Evolutionary conservation across 1,139 yeast species (phyloP).

Genomic region (Scheffersomyces cryptocercus): DNA sequence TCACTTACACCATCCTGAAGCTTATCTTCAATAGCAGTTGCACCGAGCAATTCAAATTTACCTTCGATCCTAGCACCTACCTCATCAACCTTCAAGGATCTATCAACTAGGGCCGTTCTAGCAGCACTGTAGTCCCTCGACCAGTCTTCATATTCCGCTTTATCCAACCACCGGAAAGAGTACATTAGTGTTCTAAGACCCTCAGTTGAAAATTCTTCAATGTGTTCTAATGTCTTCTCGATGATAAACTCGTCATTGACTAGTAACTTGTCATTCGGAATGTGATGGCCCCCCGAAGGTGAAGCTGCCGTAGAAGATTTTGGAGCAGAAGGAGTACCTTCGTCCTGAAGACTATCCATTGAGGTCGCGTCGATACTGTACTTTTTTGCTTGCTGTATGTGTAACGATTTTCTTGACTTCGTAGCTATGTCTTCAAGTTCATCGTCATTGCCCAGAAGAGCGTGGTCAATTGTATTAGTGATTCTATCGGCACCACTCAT

Average conservation of each 20-base stretch:
- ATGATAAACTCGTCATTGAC: slow-evolving; percentile 76
- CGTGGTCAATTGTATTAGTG: slow-evolving; percentile 56
- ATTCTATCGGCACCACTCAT: slow-evolving; percentile 21
- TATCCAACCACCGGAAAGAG: slow-evolving; percentile 71
- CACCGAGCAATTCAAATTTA: slow-evolving; percentile 73
- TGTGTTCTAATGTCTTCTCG: slow-evolving; percentile 83
- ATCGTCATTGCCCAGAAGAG: slow-evolving; percentile 51
- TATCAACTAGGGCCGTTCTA: slow-evolving; percentile 68
- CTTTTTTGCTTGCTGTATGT: slow-evolving; percentile 57
- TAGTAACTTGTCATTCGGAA: slow-evolving; percentile 64
- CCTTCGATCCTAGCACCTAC: slow-evolving; percentile 74
- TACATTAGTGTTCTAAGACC: slow-evolving; percentile 89
- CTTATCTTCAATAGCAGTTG: slow-evolving; percentile 97
- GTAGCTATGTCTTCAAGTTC: slow-evolving; percentile 63
- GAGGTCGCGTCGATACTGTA: slow-evolving; percentile 40
- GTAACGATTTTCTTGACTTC: slow-evolving; percentile 63
- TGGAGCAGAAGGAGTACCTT: neutral
- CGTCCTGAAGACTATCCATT: neutral
- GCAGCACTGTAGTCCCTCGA: slow-evolving; percentile 68
- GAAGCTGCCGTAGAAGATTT: neutral
- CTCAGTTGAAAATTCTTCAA: slow-evolving; percentile 92
- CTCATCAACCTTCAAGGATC: slow-evolving; percentile 65
- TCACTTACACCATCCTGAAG: slow-evolving; percentile 95
- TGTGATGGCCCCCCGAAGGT: slow-evolving; percentile 15
- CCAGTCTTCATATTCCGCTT: slow-evolving; percentile 66